Base-by-base conservation (phyloP, 371 early-diverging fungal species). In the Chytridiales sp. region DNA sequence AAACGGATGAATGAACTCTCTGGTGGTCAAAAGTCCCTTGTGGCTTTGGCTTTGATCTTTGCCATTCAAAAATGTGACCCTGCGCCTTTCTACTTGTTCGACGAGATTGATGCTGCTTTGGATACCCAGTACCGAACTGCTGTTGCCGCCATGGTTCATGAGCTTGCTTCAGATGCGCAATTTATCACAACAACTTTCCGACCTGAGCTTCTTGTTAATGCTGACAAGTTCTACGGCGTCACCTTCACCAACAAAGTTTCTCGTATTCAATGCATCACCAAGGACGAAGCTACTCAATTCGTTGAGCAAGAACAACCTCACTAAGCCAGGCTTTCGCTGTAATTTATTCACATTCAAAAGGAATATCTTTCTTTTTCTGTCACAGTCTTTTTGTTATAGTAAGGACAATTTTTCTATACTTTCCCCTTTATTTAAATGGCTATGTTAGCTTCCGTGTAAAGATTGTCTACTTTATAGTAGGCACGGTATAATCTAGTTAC, bases 81-180 rank as follows among this genome's bases (percentile, higher is more conserved):
- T 19, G 97, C 99, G 38, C 99, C 99, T 3, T 99, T 99, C 73
- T 99, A 99, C 74, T 79, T 99, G 61, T 98, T 99, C 86, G 99
- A 99, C 81, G 99, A 99, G 80, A 96, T 99, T 76, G 99, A 99
- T 82, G 99, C 99, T 31, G 99, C 97, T 57, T 77, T 99, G 31
- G 99, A 99, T 77, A 92, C 95, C 13, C 93, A 88, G 56, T 94
- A 98, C 67, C 85, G 98, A 32, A 87, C 90, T 0, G 88, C 95
- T 3, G 93, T 98, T 19, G 98, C 98, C 26, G 84, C 80, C 34
- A 91, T 96, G 95, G 89, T 98, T 59, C 87, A 93, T 61, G 85
- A 84, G 49, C 84, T 95, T 50, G 83, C 89, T 36, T 80, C 85
- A n/a, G 74, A 82, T 27, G 96, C 92, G 8, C 98, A 98, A 72